phyloP scores from a whole-genome alignment of 768 basidiomycete species.

The Rhodotorula taiwanensis region DNA sequence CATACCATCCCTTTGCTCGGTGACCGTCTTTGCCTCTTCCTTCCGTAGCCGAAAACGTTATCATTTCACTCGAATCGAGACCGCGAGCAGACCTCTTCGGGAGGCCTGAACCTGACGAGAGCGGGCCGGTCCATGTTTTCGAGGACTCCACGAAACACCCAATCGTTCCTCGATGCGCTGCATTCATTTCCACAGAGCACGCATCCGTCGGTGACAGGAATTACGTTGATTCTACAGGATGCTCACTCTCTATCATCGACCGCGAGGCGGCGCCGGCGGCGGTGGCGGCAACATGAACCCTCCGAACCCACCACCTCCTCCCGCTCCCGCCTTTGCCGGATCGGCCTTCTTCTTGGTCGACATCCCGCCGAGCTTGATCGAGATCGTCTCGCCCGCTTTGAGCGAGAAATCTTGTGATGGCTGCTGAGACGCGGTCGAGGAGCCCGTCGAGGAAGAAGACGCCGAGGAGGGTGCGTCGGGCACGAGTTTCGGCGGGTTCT shows the following conservation, averaged over 20 bases:
- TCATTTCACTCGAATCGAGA: too few species aligned
- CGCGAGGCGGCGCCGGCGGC: slow-evolving; percentile 26
- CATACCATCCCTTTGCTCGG: too few species aligned
- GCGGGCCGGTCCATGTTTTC: too few species aligned
- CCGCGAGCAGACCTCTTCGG: too few species aligned
- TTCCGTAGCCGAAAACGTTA: too few species aligned
- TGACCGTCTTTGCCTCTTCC: too few species aligned
- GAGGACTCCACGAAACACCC: too few species aligned
- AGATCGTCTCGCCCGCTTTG: slow-evolving; percentile 40
- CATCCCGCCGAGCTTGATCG: slow-evolving; percentile 36
- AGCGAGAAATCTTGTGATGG: slow-evolving; percentile 38
- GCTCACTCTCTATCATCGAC: background rate
- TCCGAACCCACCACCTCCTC: slow-evolving; percentile 12
- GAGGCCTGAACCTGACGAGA: too few species aligned
- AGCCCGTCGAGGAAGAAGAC: background rate
- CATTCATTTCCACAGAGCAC: too few species aligned
- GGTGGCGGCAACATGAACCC: slow-evolving; percentile 30
- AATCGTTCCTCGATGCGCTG: too few species aligned
- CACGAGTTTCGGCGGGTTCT: slow-evolving; percentile 23
- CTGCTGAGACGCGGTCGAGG: slow-evolving; percentile 16
- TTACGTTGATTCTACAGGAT: too few species aligned
- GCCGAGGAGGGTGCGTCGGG: background rate
- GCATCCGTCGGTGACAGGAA: too few species aligned
- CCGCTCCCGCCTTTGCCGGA: background rate
- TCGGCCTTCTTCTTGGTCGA: slow-evolving; percentile 23